Evolutionary conservation across 2,329 filamentous ascomycete genomes (phyloP), one percentile per base, ranked within the genome.

Genomic region (Fusarium verticillioides): DNA sequence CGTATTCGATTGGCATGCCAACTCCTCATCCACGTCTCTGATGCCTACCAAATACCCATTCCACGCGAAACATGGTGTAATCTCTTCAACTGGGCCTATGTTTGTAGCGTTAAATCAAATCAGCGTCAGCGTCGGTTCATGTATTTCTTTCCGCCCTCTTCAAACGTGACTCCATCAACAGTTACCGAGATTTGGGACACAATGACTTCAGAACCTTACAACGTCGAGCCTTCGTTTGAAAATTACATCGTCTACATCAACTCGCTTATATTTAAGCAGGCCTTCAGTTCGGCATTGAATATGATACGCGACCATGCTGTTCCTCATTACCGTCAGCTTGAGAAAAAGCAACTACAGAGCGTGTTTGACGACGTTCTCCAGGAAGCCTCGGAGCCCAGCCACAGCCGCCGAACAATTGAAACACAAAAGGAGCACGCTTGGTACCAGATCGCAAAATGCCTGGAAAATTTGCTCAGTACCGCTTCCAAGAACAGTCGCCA

Each of bases 1-100:
- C 85, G 91, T 61, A 84, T 94, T 8, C 79, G 85, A 2, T 83
- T 86, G 4, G 92, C 89, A 18, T 77, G 92, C 32, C 85, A 87
- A 44, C 77, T 92, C 2, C 82, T 95, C 18, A 87, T 92, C 66
- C 88, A 88, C 74, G 79, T 95, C 53, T 91, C 93, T 1, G 82
- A 82, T 3, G 83, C 84, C 11, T 93, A 92, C 80, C 71, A 83
- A 4, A 82, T 96, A 30, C 70, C 83, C 2, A 89, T 96, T 42
- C 82, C 89, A 0, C 75, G 78, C 11, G 78, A 85, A 9, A 85
- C 90, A 23, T 96, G 94, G 93, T 85, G 86, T 12, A 88, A 91
- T 61, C 81, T 96, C 5, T 83, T 95, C 21, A 85, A 89, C 68
- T 93, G 92, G 88, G 87, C 91, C 1, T 92, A 90, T 75, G 83